Evolutionary conservation across 2,329 filamentous ascomycete genomes (phyloP).

Genomic region (Ophiostoma himal-ulmi): DNA sequence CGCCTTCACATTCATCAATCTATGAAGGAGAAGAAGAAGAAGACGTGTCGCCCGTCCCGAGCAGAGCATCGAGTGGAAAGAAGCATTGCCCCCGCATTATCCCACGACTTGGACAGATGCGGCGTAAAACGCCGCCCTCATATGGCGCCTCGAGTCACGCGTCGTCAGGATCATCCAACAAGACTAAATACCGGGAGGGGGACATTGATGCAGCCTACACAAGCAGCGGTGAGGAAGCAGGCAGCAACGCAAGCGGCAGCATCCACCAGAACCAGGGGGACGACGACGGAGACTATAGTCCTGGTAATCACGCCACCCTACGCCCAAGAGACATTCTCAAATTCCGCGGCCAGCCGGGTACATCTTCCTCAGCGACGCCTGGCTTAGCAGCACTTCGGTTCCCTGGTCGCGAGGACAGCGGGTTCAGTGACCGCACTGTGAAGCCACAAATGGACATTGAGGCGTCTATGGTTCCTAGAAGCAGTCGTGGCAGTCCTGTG

Average conservation of each 20-base stretch:
- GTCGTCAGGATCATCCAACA: background rate
- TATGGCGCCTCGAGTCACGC: background rate
- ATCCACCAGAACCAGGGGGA: constrained; percentile 33
- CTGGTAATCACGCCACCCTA: constrained; percentile 37
- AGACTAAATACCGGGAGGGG: constrained; percentile 5
- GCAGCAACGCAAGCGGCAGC: constrained; percentile 17
- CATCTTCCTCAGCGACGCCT: background rate
- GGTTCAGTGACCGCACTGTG: constrained; percentile 23
- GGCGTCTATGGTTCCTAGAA: constrained; percentile 9
- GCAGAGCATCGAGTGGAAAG: constrained; percentile 12
- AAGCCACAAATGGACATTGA: constrained; percentile 9
- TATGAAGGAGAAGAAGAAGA: constrained; percentile 24
- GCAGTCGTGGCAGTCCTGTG: constrained; percentile 21
- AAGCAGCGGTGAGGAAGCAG: constrained; percentile 21
- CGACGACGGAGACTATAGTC: constrained; percentile 31
- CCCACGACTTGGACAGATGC: constrained; percentile 19
- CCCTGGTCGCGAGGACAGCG: constrained; percentile 22
- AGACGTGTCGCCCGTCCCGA: background rate
- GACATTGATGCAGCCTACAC: constrained; percentile 2
- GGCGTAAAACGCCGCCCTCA: constrained; percentile 20
- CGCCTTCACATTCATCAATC: constrained; percentile 19
- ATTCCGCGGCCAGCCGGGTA: constrained; percentile 26
- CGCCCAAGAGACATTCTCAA: constrained; percentile 41
- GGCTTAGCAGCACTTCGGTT: constrained; percentile 2
- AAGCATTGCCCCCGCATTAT: constrained; percentile 20